Conservation (phyloP, 2,329 filamentous ascomycete genomes). For the Arachnopeziza araneosa region DNA sequence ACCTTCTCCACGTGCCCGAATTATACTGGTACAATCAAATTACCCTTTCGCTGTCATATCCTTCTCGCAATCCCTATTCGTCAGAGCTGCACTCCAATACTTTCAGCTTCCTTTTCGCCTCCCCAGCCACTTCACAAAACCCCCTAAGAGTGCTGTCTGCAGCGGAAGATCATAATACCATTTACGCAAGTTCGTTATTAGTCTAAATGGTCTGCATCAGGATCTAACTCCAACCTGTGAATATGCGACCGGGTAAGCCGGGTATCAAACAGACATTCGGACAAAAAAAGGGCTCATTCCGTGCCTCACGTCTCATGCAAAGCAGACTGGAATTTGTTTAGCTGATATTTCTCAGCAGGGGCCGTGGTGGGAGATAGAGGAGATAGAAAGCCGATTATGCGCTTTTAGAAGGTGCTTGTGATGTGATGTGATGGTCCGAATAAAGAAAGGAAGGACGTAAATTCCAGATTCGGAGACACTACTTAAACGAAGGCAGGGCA, state of each 20-base stretch:
- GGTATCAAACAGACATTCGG: background rate
- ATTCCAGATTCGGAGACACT: background rate
- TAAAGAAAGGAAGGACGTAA: background rate
- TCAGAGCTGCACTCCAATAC: background rate
- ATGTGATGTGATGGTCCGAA: background rate
- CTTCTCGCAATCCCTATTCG: background rate
- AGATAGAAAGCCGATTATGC: background rate
- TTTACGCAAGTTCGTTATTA: background rate
- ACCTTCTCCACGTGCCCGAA: background rate
- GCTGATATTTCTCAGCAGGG: background rate
- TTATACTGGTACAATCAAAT: background rate
- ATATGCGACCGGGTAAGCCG: background rate
- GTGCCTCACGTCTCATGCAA: background rate
- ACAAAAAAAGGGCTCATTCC: too few relatives aligned
- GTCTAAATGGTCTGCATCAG: background rate
- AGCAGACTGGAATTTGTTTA: background rate
- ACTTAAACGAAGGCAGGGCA: background rate
- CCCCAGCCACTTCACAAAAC: background rate
- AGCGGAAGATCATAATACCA: background rate
- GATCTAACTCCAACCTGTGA: background rate
- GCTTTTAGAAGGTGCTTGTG: background rate
- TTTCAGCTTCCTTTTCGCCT: background rate
- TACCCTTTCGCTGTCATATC: background rate
- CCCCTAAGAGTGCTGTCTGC: background rate
- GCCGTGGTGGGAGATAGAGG: background rate